Evolutionary conservation across 108 stramenopile genomes (phyloP).

Genomic region (Cyclotella kingstonii): DNA sequence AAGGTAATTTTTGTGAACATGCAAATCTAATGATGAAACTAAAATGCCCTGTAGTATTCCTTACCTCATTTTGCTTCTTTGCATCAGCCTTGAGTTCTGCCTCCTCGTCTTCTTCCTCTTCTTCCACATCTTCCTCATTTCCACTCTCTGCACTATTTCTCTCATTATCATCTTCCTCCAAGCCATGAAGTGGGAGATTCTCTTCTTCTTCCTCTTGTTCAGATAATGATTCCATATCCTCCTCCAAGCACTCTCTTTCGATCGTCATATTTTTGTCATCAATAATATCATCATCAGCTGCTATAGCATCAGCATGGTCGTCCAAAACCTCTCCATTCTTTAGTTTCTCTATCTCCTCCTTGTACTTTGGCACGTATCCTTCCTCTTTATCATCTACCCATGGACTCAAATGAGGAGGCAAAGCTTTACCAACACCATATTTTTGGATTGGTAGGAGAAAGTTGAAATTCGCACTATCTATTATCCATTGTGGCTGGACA

Average conservation of each 20-base stretch:
- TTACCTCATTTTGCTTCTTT: conserved; percentile 49
- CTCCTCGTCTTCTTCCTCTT: conserved; percentile 45
- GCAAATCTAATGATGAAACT: conserved; percentile 1
- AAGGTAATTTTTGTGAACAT: neutral
- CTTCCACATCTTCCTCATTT: conserved; percentile 36
- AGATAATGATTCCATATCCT: too few species aligned
- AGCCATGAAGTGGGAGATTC: too few species aligned
- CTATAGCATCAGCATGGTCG: too few species aligned
- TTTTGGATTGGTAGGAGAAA: conserved; percentile 83
- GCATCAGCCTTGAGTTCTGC: conserved; percentile 35
- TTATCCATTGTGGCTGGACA: conserved; percentile 98
- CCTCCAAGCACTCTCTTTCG: too few species aligned
- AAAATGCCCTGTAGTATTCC: conserved; percentile 9
- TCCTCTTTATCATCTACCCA: conserved; percentile 98
- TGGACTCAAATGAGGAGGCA: conserved; percentile 98
- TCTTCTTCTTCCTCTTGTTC: too few species aligned
- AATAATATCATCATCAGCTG: too few species aligned
- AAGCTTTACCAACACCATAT: conserved; percentile 85
- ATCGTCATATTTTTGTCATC: too few species aligned
- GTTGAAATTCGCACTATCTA: conserved; percentile 93
- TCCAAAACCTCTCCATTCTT: conserved; percentile 75
- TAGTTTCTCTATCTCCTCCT: conserved; percentile 91
- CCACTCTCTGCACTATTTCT: conserved; percentile 50
- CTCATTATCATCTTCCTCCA: conserved; percentile 41
- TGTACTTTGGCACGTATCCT: conserved; percentile 96